Conservation (phyloP, 768 basidiomycete genomes). For the Suillus tomentosus region DNA sequence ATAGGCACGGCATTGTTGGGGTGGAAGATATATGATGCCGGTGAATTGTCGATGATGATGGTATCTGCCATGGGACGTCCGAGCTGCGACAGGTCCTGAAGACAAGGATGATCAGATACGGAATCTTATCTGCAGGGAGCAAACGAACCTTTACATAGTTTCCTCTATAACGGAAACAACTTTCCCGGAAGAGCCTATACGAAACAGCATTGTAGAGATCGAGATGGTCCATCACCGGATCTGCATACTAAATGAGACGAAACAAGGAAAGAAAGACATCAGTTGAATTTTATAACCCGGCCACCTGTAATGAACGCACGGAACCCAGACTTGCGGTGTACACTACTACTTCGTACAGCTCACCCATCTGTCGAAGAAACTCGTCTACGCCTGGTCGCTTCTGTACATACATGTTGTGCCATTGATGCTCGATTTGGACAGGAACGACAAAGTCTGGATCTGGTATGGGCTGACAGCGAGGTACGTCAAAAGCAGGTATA, state of each 20-base stretch:
- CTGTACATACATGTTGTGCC: conserved; percentile 95
- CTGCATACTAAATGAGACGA: conserved; percentile 70
- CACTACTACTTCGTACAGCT: conserved; percentile 92
- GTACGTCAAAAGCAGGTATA: background rate
- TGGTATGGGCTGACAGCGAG: conserved; percentile 63
- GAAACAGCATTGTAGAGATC: conserved; percentile 85
- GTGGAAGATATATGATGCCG: conserved; percentile 79
- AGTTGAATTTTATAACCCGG: conserved; percentile 9
- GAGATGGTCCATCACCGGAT: conserved; percentile 91
- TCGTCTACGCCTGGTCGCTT: conserved; percentile 94
- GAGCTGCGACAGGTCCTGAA: conserved; percentile 71
- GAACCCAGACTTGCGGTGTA: conserved; percentile 96
- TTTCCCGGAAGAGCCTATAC: conserved; percentile 91
- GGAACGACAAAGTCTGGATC: conserved; percentile 95
- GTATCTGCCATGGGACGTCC: conserved; percentile 67
- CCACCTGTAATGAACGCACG: conserved; percentile 45
- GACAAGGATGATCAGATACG: conserved; percentile 10
- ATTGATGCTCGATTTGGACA: conserved; percentile 92
- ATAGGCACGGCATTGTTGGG: conserved; percentile 81
- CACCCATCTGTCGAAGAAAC: conserved; percentile 93
- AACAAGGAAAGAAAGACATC: conserved; percentile 15
- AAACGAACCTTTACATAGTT: conserved; percentile 89
- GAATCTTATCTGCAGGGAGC: background rate
- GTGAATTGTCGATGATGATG: conserved; percentile 80
- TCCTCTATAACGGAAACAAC: conserved; percentile 93